phyloP scores from a whole-genome alignment of 164 flowering plant species.

The Vitis amurensis region DNA sequence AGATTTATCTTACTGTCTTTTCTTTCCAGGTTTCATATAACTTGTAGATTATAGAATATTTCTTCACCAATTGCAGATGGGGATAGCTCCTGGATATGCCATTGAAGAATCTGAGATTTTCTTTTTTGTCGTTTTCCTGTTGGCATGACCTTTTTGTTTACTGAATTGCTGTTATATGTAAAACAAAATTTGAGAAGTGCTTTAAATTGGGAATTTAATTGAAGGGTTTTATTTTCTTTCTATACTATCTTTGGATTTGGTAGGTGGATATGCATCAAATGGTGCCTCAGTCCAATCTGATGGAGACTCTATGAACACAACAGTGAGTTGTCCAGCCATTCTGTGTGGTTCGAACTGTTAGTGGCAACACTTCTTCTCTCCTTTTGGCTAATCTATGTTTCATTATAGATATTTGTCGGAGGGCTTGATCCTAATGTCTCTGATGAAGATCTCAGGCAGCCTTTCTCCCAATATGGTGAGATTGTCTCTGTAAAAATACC shows the following conservation, averaged over 20 bases:
- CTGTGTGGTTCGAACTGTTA: background rate
- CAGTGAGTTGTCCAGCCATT: conserved; percentile 35
- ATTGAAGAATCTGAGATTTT: too few relatives aligned
- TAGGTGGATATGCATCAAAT: conserved; percentile 50
- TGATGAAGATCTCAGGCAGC: conserved; percentile 87
- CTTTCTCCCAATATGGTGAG: conserved; percentile 83
- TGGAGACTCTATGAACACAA: conserved; percentile 58
- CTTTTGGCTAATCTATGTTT: conserved; percentile 18
- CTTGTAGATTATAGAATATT: too few relatives aligned
- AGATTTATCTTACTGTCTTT: too few relatives aligned
- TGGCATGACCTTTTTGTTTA: too few relatives aligned
- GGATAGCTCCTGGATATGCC: too few relatives aligned
- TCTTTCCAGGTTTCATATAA: too few relatives aligned
- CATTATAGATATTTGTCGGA: conserved; percentile 91
- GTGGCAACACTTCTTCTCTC: background rate
- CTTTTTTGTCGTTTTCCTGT: too few relatives aligned
- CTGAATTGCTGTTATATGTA: too few relatives aligned
- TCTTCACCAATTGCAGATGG: too few relatives aligned
- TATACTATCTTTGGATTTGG: conserved; percentile 1
- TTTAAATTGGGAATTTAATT: too few relatives aligned
- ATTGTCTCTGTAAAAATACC: conserved; percentile 89
- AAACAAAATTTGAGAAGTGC: too few relatives aligned
- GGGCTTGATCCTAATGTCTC: conserved; percentile 85
- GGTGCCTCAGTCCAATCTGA: conserved; percentile 47
- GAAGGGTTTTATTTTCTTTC: background rate